Evolutionary conservation across 345 rosid genomes (phyloP), one percentile per base, ranked within the genome.

Genomic region (Rhizophora apiculata): DNA sequence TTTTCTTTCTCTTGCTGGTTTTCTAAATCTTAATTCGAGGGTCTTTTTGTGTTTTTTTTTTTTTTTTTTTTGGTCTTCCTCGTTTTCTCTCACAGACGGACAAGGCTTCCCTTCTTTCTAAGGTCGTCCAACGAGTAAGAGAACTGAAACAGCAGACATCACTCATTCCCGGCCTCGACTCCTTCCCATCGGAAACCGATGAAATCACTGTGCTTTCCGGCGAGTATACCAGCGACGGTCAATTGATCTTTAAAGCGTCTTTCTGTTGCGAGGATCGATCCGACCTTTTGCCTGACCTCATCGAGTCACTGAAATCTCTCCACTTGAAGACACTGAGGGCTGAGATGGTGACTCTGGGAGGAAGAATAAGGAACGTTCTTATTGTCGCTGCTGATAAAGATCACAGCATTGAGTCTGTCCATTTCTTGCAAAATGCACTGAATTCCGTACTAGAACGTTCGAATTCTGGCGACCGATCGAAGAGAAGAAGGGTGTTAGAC

Each of bases 81-180:
- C 57, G n/a, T 65, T 29, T 58, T 74, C 59, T 37, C 67, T 37
- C 4, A 6, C 88, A 95, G 99, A 90, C 92, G 4, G 99, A 95
- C 78, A 95, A 95, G 76, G 99, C 99, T 64, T 87, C 98, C 11
- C 89, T 95, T 15, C 91, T 95, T 0, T 96, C 99, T 32, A 95
- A 90, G 80, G 99, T 95, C 27, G 96, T 95, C 75, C 89, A 95
- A 74, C 81, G 91, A 57, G 94, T 95, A 72, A 90, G 75, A 78
- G 99, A 95, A 59, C 85, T 95, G 70, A 95, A 92, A 75, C 87
- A 92, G 49, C 90, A 95, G 82, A 82, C 96, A 61, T 82, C 85
- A 43, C 88, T 90, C 72, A 85, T 88, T 74, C 74, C 92, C 6
- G 87, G 86, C 18, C 83, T 87, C 27, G 96, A 90, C 60, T 75